Evolutionary conservation across 2,329 filamentous ascomycete genomes (phyloP).

Genomic region (Cytospora schulzeri): DNA sequence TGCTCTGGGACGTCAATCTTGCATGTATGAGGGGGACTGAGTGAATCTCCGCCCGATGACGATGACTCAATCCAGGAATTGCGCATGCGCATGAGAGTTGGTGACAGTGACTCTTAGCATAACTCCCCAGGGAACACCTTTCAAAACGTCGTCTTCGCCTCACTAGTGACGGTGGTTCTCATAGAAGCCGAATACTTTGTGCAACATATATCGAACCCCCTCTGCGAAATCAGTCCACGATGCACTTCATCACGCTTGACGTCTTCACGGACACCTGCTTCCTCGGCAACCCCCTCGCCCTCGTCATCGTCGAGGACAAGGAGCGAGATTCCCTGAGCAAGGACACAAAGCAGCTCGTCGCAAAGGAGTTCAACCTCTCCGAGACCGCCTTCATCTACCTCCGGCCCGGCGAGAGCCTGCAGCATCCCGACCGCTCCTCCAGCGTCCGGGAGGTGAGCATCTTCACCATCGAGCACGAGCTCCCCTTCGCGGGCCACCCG

Average conservation of each 20-base stretch:
- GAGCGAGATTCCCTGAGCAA: slow-evolving; percentile 46
- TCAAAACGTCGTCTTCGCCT: not conserved
- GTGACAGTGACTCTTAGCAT: slow-evolving; percentile 25
- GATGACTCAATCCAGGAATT: not conserved
- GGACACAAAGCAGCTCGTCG: slow-evolving; percentile 58
- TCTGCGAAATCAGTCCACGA: slow-evolving; percentile 27
- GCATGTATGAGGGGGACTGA: slow-evolving; percentile 10
- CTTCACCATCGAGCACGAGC: slow-evolving; percentile 56
- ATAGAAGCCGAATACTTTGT: not conserved
- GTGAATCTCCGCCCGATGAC: not conserved
- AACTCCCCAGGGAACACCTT: not conserved
- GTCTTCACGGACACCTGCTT: slow-evolving; percentile 58
- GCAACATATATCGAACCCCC: not conserved
- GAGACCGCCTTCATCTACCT: slow-evolving; percentile 66
- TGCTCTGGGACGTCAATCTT: not conserved
- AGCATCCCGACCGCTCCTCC: slow-evolving; percentile 32
- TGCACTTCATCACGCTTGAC: slow-evolving; percentile 57
- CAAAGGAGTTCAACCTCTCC: slow-evolving; percentile 65
- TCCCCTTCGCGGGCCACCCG: slow-evolving; percentile 66
- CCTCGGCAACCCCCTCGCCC: slow-evolving; percentile 62
- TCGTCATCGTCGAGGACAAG: slow-evolving; percentile 54
- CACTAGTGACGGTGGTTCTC: not conserved
- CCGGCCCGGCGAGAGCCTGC: slow-evolving; percentile 33
- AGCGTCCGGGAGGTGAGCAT: slow-evolving; percentile 56
- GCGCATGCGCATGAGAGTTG: not conserved